These are phyloP conservation scores for Candida sithepensis DNA, from an alignment of 805 yeast genomes.

Conservation along the genomic window DNA sequence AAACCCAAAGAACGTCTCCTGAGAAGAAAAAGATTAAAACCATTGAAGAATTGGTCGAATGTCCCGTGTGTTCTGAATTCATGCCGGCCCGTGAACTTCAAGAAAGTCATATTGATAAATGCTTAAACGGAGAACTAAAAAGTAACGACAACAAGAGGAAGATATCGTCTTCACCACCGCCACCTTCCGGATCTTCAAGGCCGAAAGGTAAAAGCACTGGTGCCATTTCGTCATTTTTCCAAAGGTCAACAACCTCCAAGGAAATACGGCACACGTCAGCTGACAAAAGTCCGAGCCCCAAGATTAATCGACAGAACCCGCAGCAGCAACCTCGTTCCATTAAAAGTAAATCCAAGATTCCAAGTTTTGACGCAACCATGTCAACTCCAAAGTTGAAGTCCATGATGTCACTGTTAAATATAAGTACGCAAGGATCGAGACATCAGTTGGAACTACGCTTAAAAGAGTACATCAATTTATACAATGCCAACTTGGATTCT, in stretches of 20 bases:
- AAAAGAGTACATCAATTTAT: slow-evolving; percentile 69
- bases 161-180: slow-evolving; percentile 8
- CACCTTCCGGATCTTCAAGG: neutral
- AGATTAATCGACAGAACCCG: no score
- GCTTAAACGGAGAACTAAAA: slow-evolving; percentile 34
- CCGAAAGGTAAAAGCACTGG: slow-evolving; percentile 7
- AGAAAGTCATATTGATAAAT: slow-evolving; percentile 57
- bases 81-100: slow-evolving; percentile 58
- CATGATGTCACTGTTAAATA: slow-evolving; percentile 48
- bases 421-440: slow-evolving; percentile 63
- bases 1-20: neutral
- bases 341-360: slow-evolving; percentile 35
- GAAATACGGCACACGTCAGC: no score
- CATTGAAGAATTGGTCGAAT: slow-evolving; percentile 40
- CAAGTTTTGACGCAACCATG: slow-evolving; percentile 62
- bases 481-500: slow-evolving; percentile 81
- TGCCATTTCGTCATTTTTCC: slow-evolving; percentile 13
- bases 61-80: slow-evolving; percentile 62
- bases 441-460: slow-evolving; percentile 64
- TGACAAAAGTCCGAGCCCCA: no score
- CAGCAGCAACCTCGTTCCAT: slow-evolving; percentile 25
- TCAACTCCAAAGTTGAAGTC: slow-evolving; percentile 58
- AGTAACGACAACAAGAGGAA: slow-evolving; percentile 8
- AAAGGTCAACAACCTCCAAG: slow-evolving; percentile 4
- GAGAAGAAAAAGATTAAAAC: neutral